Conservation (phyloP, 305 asterid species). For the Fraxinus xanthoxyloides region DNA sequence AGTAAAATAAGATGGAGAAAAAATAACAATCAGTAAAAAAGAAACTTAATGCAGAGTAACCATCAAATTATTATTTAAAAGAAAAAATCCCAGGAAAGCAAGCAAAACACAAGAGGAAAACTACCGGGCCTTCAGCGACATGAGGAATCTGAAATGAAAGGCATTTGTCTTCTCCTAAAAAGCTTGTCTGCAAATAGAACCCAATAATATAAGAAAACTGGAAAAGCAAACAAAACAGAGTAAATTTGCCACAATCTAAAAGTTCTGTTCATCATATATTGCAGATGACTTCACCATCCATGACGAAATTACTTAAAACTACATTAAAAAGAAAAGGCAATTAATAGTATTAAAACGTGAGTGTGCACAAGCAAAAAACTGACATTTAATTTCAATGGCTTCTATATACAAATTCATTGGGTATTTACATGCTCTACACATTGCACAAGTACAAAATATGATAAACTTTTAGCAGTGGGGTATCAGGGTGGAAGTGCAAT, state of each 20-base stretch:
- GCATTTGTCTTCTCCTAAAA: slow-evolving; percentile 66
- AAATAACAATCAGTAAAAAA: slow-evolving; percentile 18
- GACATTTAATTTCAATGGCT: background rate
- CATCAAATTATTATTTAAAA: slow-evolving; percentile 22
- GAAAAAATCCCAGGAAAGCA: background rate
- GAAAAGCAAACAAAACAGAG: slow-evolving; percentile 15
- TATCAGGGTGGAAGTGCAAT: background rate
- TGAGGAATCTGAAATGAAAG: slow-evolving; percentile 66
- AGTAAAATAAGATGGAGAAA: slow-evolving; percentile 25
- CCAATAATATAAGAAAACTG: slow-evolving; percentile 5
- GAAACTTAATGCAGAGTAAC: slow-evolving; percentile 17
- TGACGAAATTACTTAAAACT: slow-evolving; percentile 3
- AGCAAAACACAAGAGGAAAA: slow-evolving; percentile 8
- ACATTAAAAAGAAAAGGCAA: background rate
- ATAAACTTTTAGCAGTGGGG: background rate
- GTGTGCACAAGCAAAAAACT: background rate
- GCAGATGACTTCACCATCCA: slow-evolving; percentile 17
- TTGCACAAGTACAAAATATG: background rate
- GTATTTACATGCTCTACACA: slow-evolving; percentile 5
- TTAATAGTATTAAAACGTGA: background rate
- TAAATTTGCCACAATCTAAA: background rate
- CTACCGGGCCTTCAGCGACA: slow-evolving; percentile 55
- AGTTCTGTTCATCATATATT: background rate
- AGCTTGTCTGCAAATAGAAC: slow-evolving; percentile 56
- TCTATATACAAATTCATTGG: background rate